These are phyloP conservation scores for Arachis hypogaea DNA, from an alignment of 306 rosid species.

Conservation along the genomic window DNA sequence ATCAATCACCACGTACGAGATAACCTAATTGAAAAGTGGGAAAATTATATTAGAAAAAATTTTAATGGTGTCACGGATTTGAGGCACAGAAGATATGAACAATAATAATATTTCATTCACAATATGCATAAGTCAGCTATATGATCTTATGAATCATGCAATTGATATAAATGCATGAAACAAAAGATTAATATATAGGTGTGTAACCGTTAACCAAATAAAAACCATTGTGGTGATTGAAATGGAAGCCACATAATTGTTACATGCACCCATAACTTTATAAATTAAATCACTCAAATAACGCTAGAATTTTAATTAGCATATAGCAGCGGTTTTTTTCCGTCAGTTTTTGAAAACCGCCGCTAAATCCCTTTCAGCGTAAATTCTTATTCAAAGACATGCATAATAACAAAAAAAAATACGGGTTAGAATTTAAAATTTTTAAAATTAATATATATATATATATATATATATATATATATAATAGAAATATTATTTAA, in stretches of 20 bases:
- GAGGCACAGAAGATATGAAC: not conserved
- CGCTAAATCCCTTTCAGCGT: no score
- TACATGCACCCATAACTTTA: no score
- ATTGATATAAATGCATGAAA: slow-evolving; percentile 37
- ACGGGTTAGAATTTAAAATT: no score
- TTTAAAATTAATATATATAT: no score
- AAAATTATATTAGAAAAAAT: not conserved
- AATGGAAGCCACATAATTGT: slow-evolving; percentile 23
- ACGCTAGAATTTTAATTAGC: no score
- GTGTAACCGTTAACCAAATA: slow-evolving; percentile 35
- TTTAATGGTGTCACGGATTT: slow-evolving; percentile 38
- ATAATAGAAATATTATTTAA: no score
- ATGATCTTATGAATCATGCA: slow-evolving; percentile 38
- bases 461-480: no score
- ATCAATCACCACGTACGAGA: not conserved
- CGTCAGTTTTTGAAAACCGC: no score
- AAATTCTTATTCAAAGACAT: no score
- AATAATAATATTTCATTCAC: not conserved
- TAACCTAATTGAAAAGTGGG: not conserved
- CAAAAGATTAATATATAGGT: slow-evolving; percentile 14
- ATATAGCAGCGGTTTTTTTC: no score
- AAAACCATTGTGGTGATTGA: not conserved
- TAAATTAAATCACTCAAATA: no score
- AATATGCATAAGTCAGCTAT: not conserved
- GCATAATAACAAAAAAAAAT: no score